These are phyloP conservation scores for Syncephalastrum racemosum DNA, from an alignment of 371 early-diverging fungal species.

Conservation along the genomic window DNA sequence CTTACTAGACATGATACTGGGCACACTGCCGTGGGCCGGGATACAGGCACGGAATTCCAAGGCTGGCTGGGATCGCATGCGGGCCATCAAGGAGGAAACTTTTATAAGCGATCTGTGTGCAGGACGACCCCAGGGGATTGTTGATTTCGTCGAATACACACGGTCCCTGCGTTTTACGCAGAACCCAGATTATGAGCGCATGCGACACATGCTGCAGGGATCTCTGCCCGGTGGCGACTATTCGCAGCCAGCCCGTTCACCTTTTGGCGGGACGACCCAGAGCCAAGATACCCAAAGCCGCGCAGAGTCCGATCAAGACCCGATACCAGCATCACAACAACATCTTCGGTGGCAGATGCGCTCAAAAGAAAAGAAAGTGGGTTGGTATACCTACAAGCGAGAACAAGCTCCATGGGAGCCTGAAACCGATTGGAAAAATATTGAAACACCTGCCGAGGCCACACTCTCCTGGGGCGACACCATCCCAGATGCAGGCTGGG, in stretches of 20 bases:
- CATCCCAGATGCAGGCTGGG: conserved; percentile 15
- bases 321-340: neutral
- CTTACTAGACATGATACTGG: conserved; percentile 55
- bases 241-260: conserved; percentile 9
- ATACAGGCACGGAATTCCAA: conserved; percentile 55
- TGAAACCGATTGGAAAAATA: conserved; percentile 18
- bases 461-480: conserved; percentile 21
- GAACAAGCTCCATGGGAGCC: conserved; percentile 23
- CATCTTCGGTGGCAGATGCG: conserved; percentile 4
- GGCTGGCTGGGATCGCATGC: conserved; percentile 65
- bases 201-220: conserved; percentile 45
- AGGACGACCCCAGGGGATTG: conserved; percentile 53
- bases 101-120: conserved; percentile 52
- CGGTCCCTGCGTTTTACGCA: conserved; percentile 86
- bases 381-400: conserved; percentile 23
- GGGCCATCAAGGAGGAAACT: conserved; percentile 52
- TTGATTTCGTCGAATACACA: conserved; percentile 72
- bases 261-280: conserved; percentile 29
- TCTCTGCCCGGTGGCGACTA: conserved; percentile 29
- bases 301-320: neutral
- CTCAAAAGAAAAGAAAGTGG: conserved; percentile 9
- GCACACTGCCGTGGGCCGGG: conserved; percentile 65
- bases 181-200: conserved; percentile 86
- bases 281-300: conserved; percentile 1
- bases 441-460: neutral